Base-by-base conservation (phyloP, 108 stramenopile species). In the Hondaea fermentalgiana region DNA sequence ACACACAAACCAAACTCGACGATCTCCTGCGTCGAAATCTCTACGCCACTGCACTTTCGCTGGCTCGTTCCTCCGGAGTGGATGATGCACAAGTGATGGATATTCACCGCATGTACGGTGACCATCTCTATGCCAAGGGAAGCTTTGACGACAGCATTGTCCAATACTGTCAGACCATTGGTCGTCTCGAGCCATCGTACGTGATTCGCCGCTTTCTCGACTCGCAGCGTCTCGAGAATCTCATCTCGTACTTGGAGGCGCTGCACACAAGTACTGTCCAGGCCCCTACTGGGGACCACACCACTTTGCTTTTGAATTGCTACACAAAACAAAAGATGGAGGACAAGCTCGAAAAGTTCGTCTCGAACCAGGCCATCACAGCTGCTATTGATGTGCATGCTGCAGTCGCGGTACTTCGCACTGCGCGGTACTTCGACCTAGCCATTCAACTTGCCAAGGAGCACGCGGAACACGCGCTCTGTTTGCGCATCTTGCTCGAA, bases 91-190 rank as follows among this genome's bases (percentile, higher is more conserved):
- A 95, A 58, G 95, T 99, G 51, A 93, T 95, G 53, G 91, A 90
- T 4, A 93, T 99, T 35, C 96, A 96, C 87, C 91, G 96, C 87
- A 91, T 90, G 58, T 95, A 99, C 91, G 98, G 96, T 4, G 97
- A 99, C 87, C 96, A 98, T 91, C 90, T 98, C 69, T 98, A 97
- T 90, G 94, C 96, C 72, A 96, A 97, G 89, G 96, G 96, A 35
- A 96, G 97, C 87, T 98, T 95, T 59, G 92, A 91, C 72, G 96
- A 94, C 28, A 95, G 97, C 47, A 96, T 98, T 92, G 94, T 95
- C 76, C 97, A 98, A 92, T 99, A 98, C 93, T 94, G 95, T 64
- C 90, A 96, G 71, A 99, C 98, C 10, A 97, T 99, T 89, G 97
- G 98, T 2, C 94, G 95, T 57, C 88, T 98, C 59, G 97, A 98